Base-by-base conservation (phyloP, 495 filamentous ascomycete genomes). In the Bacidia rubella region DNA sequence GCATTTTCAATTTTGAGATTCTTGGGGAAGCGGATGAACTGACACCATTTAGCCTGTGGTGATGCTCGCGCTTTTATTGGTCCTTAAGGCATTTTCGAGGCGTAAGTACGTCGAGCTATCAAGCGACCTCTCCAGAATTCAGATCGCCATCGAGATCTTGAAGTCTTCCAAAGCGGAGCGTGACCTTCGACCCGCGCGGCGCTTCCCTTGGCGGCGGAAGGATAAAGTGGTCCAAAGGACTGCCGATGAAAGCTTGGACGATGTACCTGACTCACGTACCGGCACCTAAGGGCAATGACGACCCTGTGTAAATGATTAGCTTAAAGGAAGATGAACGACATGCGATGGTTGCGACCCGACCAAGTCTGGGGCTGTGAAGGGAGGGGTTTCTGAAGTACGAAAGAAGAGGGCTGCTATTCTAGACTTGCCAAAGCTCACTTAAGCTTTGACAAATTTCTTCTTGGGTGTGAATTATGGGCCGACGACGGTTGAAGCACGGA, bases 81-180 rank as follows among this genome's bases (percentile, higher is more conserved):
- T 54, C 3, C 45, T 49, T 3, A 54, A 54, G 5, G 1, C 39
- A 15, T 48, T 49, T 22, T 48, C 32, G 19, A 9, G 45, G 23
- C 46, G 35, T 27, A 7, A 27, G 3, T 46, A 27, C 19, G 10
- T 54, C 27, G 39, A 17, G 22, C 52, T 54, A 43, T 32, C 46
- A 20, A 5, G 32, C 25, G 52, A 54, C 25, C 23, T 49, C 12
- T n/a, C 52, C 12, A 10, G 7, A 12, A 21, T 54, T 4, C n/a
- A 0, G 32, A 20, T 4, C 27, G 44, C 45, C 4, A 15, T 54
- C 10, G 52, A 49, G 35, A 15, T 41, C 15, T 20, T 54, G 1
- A 54, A 29, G 19, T 26, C 12, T 0, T 21, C 44, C 9, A 54
- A 54, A 12, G 29, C 44, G 23, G 45, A 54, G 35, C 45, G 35